Percentiles rank a stretch among this genome's conserved stretches.
These are phyloP conservation scores for Botryosphaeria dothidea DNA, from an alignment of 2,329 filamentous ascomycete species.

Conservation along the genomic window DNA sequence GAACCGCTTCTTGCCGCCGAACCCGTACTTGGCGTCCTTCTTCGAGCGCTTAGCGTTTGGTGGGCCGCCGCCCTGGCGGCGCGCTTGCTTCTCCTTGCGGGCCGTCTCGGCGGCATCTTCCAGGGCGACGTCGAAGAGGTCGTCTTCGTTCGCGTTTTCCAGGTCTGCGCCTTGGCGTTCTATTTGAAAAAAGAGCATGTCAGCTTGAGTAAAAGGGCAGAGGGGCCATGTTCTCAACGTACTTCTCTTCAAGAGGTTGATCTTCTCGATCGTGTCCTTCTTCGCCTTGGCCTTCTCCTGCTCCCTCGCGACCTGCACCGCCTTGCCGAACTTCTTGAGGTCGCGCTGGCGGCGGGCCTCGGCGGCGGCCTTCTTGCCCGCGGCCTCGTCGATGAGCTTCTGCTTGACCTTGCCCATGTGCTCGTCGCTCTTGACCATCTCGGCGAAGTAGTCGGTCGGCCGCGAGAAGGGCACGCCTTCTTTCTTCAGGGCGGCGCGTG, in stretches of 20 bases:
- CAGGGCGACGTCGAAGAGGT: slow-evolving; percentile 88
- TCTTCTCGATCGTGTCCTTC: slow-evolving; percentile 91
- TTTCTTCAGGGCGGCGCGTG: slow-evolving; percentile 71
- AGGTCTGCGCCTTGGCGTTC: slow-evolving; percentile 77
- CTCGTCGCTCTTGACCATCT: slow-evolving; percentile 94
- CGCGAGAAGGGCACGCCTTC: slow-evolving; percentile 85
- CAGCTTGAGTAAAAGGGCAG: slow-evolving; percentile 21
- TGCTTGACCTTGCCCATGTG: slow-evolving; percentile 97
- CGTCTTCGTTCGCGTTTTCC: slow-evolving; percentile 71
- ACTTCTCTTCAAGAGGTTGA: slow-evolving; percentile 94
- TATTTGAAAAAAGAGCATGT: slow-evolving; percentile 41
- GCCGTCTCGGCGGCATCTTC: slow-evolving; percentile 63
- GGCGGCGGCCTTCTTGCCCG: slow-evolving; percentile 85
- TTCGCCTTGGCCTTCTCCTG: slow-evolving; percentile 93
- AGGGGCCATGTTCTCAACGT: slow-evolving; percentile 42
- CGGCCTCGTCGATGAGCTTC: slow-evolving; percentile 89
- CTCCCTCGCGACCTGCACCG: slow-evolving; percentile 93
- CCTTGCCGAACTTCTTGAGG: slow-evolving; percentile 98
- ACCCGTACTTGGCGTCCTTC: slow-evolving; percentile 93
- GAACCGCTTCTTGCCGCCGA: slow-evolving; percentile 92
- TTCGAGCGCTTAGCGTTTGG: slow-evolving; percentile 78
- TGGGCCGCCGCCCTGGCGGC: slow-evolving; percentile 38
- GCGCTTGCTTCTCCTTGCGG: slow-evolving; percentile 45
- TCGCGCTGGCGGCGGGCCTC: slow-evolving; percentile 92
- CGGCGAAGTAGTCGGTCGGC: slow-evolving; percentile 93